Conservation (phyloP, 345 rosid species). For the Pistacia integerrima region DNA sequence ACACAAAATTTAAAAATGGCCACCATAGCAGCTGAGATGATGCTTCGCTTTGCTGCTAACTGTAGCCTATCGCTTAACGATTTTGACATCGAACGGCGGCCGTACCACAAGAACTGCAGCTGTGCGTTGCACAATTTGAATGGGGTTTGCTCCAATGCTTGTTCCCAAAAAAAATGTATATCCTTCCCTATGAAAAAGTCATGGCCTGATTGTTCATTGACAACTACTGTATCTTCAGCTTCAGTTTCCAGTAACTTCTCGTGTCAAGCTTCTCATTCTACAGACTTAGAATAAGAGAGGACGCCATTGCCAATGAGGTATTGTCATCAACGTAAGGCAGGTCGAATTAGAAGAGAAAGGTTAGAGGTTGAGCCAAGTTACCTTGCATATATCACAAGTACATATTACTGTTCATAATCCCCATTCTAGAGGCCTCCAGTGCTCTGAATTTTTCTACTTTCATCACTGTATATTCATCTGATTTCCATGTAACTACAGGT, state of each 20-base stretch:
- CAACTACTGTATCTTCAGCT: not conserved
- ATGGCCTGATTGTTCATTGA: conserved; percentile 17
- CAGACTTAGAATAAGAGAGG: not conserved
- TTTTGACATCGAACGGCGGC: conserved; percentile 28
- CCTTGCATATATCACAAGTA: no score
- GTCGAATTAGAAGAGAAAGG: no score
- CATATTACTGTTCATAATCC: no score
- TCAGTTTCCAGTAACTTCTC: conserved; percentile 14
- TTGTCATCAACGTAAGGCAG: not conserved
- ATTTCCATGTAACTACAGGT: no score
- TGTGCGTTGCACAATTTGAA: conserved; percentile 42
- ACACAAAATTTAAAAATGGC: conserved; percentile 4
- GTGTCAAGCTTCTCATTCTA: conserved; percentile 15
- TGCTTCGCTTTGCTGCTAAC: conserved; percentile 17
- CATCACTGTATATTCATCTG: no score
- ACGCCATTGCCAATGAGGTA: not conserved
- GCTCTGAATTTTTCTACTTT: no score
- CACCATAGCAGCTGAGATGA: not conserved
- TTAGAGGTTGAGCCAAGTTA: no score
- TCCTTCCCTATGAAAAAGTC: conserved; percentile 18
- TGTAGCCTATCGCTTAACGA: conserved; percentile 27
- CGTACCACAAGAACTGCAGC: conserved; percentile 42
- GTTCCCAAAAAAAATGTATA: conserved; percentile 3
- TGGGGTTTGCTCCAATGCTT: conserved; percentile 11
- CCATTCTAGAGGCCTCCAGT: no score